These are phyloP conservation scores for Neoascochyta sp. DNA, from an alignment of 2,329 filamentous ascomycete species.

Conservation along the genomic window DNA sequence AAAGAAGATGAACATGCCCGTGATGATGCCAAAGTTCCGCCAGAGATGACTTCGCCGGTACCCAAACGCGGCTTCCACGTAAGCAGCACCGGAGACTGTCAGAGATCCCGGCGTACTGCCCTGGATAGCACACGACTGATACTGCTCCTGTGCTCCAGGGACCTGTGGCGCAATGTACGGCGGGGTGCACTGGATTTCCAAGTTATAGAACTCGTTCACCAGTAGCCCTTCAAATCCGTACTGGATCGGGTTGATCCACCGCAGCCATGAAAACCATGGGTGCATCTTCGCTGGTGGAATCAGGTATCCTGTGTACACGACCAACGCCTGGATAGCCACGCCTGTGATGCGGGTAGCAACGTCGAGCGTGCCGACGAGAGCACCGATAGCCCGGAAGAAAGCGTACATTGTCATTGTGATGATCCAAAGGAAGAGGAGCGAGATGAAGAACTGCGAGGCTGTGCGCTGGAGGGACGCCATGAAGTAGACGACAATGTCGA, in stretches of 20 bases:
- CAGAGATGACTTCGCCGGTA: slow-evolving; percentile 59
- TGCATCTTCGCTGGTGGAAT: slow-evolving; percentile 42
- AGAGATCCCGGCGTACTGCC: slow-evolving; percentile 54
- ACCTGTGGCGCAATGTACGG: slow-evolving; percentile 56
- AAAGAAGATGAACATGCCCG: slow-evolving; percentile 50
- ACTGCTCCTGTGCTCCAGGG: slow-evolving; percentile 44
- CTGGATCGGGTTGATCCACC: slow-evolving; percentile 55
- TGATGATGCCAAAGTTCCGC: slow-evolving; percentile 55
- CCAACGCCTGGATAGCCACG: slow-evolving; percentile 39
- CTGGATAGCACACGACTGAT: slow-evolving; percentile 59
- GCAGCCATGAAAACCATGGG: slow-evolving; percentile 41
- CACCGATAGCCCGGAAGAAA: slow-evolving; percentile 40
- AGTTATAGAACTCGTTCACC: slow-evolving; percentile 65
- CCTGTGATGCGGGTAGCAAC: slow-evolving; percentile 41
- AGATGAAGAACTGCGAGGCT: slow-evolving; percentile 61
- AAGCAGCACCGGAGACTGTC: slow-evolving; percentile 53
- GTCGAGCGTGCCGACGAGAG: slow-evolving; percentile 35
- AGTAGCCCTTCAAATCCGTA: slow-evolving; percentile 68
- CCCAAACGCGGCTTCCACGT: slow-evolving; percentile 53
- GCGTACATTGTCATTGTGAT: slow-evolving; percentile 45
- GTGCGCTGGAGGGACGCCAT: slow-evolving; percentile 56
- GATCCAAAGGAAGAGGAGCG: slow-evolving; percentile 60
- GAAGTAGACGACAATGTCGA: slow-evolving; percentile 61
- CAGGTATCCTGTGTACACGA: slow-evolving; percentile 41
- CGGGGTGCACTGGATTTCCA: slow-evolving; percentile 53